A percentile compares a stretch with the other conserved stretches of the same genome.
Evolutionary conservation across 129 eudicot genomes (phyloP).

Genomic region (Saposhnikovia divaricata): DNA sequence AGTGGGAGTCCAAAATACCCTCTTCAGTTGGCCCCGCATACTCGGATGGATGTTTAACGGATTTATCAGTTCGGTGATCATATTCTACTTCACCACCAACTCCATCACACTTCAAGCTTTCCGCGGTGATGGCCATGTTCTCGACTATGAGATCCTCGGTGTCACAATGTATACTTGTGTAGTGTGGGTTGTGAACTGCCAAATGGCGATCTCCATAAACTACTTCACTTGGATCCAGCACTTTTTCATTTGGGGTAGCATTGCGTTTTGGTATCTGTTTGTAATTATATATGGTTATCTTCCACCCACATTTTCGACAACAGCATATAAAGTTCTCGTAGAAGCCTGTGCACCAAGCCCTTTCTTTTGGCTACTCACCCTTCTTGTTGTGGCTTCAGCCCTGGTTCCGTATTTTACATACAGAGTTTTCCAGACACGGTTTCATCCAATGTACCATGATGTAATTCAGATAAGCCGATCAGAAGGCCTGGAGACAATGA

Average conservation of each 20-base stretch:
- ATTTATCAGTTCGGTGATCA: constrained; percentile 59
- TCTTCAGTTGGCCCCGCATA: constrained; percentile 89
- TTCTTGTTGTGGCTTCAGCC: constrained; percentile 50
- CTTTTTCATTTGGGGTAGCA: constrained; percentile 92
- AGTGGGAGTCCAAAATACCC: constrained; percentile 75
- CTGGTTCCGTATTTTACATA: constrained; percentile 60
- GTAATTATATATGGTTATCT: constrained; percentile 56
- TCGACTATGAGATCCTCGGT: constrained; percentile 68
- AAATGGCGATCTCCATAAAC: constrained; percentile 87
- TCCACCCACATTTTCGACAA: constrained; percentile 49
- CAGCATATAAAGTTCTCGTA: constrained; percentile 64
- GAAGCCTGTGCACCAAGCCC: constrained; percentile 91
- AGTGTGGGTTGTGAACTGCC: constrained; percentile 92
- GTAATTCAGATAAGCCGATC: constrained; percentile 43
- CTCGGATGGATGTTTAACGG: constrained; percentile 97
- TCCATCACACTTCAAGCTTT: constrained; percentile 55
- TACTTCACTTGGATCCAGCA: constrained; percentile 99
- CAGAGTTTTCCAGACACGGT: constrained; percentile 68
- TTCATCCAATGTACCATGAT: constrained; percentile 86
- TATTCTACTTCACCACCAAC: constrained; percentile 65
- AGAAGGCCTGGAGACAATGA: constrained; percentile 32
- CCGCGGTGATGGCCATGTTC: constrained; percentile 63
- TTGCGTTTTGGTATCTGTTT: constrained; percentile 68
- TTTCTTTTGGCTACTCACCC: constrained; percentile 65
- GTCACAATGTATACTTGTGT: constrained; percentile 81